A percentile compares a stretch with the other conserved stretches of the same genome.
phyloP scores from a whole-genome alignment of 1,284 basidiomycete species.

The Athelia sp. region DNA sequence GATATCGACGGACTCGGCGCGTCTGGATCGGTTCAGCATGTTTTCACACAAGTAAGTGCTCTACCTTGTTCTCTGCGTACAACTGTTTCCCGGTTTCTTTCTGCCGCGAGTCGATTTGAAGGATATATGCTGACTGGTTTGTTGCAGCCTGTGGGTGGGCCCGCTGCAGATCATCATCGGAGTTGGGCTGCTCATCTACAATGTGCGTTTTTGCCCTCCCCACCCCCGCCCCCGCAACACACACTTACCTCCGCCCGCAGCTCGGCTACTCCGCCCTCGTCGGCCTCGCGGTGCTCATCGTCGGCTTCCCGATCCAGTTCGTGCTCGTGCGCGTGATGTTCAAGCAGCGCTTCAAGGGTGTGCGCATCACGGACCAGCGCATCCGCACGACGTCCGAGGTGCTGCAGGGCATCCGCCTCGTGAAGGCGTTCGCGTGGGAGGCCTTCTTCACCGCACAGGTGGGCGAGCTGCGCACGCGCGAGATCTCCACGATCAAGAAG shows the following conservation, averaged over 20 bases:
- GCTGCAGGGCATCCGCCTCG: slow-evolving; percentile 37
- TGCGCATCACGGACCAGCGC: slow-evolving; percentile 54
- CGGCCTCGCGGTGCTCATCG: slow-evolving; percentile 35
- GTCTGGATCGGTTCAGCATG: slow-evolving; percentile 30
- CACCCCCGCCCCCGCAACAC: background rate
- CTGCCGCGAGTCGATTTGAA: too few species aligned
- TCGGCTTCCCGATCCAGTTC: slow-evolving; percentile 45
- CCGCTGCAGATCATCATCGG: slow-evolving; percentile 44
- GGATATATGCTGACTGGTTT: too few species aligned
- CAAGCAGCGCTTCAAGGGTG: slow-evolving; percentile 43
- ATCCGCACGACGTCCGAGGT: slow-evolving; percentile 45
- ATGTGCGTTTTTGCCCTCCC: slow-evolving; percentile 19
- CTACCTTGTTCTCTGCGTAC: too few species aligned
- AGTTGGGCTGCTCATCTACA: slow-evolving; percentile 43
- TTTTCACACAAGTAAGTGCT: slow-evolving; percentile 33
- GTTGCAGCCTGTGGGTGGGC: slow-evolving; percentile 32
- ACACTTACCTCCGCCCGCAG: slow-evolving; percentile 14
- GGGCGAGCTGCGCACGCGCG: slow-evolving; percentile 41
- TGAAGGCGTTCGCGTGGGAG: slow-evolving; percentile 43
- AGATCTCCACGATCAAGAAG: slow-evolving; percentile 45
- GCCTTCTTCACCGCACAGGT: slow-evolving; percentile 36
- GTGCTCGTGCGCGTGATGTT: slow-evolving; percentile 49
- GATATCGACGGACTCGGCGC: slow-evolving; percentile 40
- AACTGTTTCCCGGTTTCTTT: too few species aligned
- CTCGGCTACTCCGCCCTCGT: slow-evolving; percentile 51